Conservation (phyloP, 2,329 filamentous ascomycete species). For the Chrysoporthe cubensis region DNA sequence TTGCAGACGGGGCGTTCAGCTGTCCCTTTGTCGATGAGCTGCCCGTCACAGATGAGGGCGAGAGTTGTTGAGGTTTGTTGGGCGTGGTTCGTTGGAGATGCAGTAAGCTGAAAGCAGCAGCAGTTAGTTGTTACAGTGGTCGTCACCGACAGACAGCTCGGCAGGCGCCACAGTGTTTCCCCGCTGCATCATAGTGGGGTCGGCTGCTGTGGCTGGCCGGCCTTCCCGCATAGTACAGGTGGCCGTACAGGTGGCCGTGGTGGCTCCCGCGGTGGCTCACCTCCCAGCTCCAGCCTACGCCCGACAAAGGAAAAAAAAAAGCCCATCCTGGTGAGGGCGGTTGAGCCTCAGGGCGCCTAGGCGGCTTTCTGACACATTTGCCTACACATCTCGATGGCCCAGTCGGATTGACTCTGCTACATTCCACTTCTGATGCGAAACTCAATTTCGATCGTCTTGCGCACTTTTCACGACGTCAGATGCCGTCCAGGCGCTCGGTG, state of each 20-base stretch:
- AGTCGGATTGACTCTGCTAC: background rate
- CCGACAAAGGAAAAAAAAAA: background rate
- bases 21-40: background rate
- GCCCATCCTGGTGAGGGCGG: background rate
- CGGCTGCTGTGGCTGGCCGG: conserved; percentile 13
- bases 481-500: background rate
- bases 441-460: background rate
- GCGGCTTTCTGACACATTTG: background rate
- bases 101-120: conserved; percentile 1
- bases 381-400: background rate
- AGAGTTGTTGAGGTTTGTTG: background rate
- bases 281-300: background rate
- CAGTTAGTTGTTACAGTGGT: background rate
- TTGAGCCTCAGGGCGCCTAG: background rate
- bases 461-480: background rate
- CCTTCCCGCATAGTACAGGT: background rate
- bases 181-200: conserved; percentile 18
- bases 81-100: background rate
- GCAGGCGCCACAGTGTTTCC: conserved; percentile 15
- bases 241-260: too few relatives aligned
- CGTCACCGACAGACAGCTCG: conserved; percentile 17
- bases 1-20: background rate
- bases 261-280: background rate
- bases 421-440: background rate
- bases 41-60: background rate